Base-by-base conservation (phyloP, 345 rosid genomes). In the Brassica incana region DNA sequence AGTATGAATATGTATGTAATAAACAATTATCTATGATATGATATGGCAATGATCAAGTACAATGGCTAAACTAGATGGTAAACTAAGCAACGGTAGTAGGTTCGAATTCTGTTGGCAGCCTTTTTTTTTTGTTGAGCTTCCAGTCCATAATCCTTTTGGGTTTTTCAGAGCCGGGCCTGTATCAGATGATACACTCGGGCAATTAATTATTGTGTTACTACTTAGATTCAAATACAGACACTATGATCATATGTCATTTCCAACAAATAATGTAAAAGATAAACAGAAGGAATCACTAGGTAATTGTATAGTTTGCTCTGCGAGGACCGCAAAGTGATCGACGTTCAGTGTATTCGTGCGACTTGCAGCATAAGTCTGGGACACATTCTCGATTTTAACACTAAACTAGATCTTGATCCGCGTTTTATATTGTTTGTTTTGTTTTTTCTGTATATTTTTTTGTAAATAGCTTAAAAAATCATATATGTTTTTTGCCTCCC, bases 161-260 rank as follows among this genome's bases (percentile, higher is more conserved):
- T 23, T 23, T 23, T 23, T 23, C 25, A 23, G 1, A 2, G 25
- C 25, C 25, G 25, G 25, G 25, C 1, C 25, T 59, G 64, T 23
- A 60, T 10, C 60, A 60, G 25, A 60, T 23, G 15, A 60, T 23
- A 23, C 65, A 7, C 65, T 60, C 7, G 65, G 60, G 65, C n/a
- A 23, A 25, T 8, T 23, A 59, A 23, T 59, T 8, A 59, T 59
- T 59, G 2, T 59, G 30, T 14, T 23, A 59, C 29, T 18, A 20
- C 61, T 58, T 54, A 64, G 15, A 71, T 71, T 71, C 72, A 65
- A 65, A 65, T 78, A 56, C 38, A 40, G 52, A 67, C 63, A 73
- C 82, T 67, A 50, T 79, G 35, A 68, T 67, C 73, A 79, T 27
- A 74, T 73, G 78, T 54, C 78, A 35, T 67, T 67, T 67, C 65